These are phyloP conservation scores for Didymella arachidicola DNA, from an alignment of 2,329 filamentous ascomycete genomes.

Conservation along the genomic window DNA sequence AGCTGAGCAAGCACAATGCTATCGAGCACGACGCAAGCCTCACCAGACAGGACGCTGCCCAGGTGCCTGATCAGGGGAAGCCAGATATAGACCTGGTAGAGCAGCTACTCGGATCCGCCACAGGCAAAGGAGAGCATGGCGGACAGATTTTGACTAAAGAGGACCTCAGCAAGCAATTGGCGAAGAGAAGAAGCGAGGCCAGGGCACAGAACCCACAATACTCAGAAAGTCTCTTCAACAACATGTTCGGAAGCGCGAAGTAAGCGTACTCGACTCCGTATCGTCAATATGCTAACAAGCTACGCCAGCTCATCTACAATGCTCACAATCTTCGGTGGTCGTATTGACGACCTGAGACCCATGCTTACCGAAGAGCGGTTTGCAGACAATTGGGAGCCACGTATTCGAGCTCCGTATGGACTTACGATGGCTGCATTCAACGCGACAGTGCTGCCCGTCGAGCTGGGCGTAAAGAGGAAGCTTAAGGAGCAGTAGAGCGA, in stretches of 20 bases:
- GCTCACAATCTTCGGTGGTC: conserved; percentile 53
- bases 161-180: conserved; percentile 47
- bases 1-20: conserved; percentile 42
- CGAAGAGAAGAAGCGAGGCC: conserved; percentile 47
- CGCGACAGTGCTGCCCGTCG: conserved; percentile 51
- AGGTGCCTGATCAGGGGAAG: conserved; percentile 49
- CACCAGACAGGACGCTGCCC: conserved; percentile 41
- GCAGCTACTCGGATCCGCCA: conserved; percentile 47
- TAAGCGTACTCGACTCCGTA: conserved; percentile 22
- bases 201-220: conserved; percentile 49
- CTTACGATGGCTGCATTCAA: conserved; percentile 56
- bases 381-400: conserved; percentile 53
- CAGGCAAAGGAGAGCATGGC: conserved; percentile 49
- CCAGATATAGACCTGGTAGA: conserved; percentile 50
- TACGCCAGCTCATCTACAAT: conserved; percentile 51
- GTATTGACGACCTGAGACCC: conserved; percentile 48
- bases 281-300: not conserved
- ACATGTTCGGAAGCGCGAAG: conserved; percentile 54
- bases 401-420: conserved; percentile 48
- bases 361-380: conserved; percentile 55
- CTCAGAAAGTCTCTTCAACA: conserved; percentile 48
- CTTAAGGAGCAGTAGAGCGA: conserved; percentile 6
- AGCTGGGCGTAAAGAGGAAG: conserved; percentile 41
- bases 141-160: conserved; percentile 44
- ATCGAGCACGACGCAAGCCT: conserved; percentile 50